Evolutionary conservation across 2,329 filamentous ascomycete genomes (phyloP), one percentile per base, ranked within the genome.

Genomic region (Fusarium torulosum): DNA sequence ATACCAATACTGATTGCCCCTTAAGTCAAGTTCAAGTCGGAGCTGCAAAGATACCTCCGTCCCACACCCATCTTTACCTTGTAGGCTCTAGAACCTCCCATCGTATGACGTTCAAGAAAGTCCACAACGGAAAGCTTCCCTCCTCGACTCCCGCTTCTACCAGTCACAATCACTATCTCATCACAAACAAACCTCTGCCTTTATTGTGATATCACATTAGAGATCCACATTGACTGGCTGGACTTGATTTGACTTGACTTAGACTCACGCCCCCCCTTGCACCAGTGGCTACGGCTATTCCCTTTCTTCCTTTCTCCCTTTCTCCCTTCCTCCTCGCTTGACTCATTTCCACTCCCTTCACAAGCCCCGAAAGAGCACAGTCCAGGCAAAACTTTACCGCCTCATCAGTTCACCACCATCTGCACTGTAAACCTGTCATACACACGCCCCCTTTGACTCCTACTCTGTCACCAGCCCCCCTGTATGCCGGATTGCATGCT

Each of bases 381-480:
- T 44, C 62, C 62, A 60, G 17, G 60, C 53, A 67, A 67, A 67
- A 67, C 47, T n/a, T 67, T 67, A 37, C 47, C 63, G 59, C 63
- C 40, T 67, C 63, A 21, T 65, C 59, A 55, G 38, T 56, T 55
- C 27, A 55, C 17, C 45, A 49, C 23, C 23, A 21, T n/a, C 19
- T 40, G 25, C 47, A 44, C 42, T 38, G n/a, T 37, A 35, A 13
- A 3, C 19, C 19, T n/a, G 20, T 29, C 21, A 43, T 41, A 55
- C 57, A 25, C 35, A n/a, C 35, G 27, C 59, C 37, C 59, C 57
- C 33, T 31, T 62, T 17, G 11, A 15, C 41, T 23, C 41, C 43
- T 41, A 31, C 20, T 27, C 58, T 42, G 46, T 33, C 35, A n/a
- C 38, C 25, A 27, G 19, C 37, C 41, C 50, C 35, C 35, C 35